Evolutionary conservation across 1,284 basidiomycete species (phyloP), one percentile per base, ranked within the genome.

Genomic region (Microbotryum scabiosae): DNA sequence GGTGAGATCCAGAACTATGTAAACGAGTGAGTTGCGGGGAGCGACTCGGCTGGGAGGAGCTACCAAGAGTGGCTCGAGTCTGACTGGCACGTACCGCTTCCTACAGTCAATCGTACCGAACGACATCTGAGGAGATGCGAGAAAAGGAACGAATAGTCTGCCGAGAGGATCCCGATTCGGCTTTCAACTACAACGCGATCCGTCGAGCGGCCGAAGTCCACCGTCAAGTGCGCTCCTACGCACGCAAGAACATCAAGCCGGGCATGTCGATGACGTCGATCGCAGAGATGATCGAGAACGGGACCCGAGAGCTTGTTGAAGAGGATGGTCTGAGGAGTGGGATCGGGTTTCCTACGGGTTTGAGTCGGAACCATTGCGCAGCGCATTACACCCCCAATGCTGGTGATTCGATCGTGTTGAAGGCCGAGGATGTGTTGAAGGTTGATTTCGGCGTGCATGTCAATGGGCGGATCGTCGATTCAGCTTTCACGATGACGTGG

Each of bases 371-470:
- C 76, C 82, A 97, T 74, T 90, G 90, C 66, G 96, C 96, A 0
- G 96, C 96, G 30, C 96, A 99, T 77, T 99, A 91, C 75, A 88
- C 90, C 5, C 96, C 96, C 16, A 99, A 98, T 75, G 85, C 91
- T 1, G 92, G 92, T 30, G 94, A 97, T 77, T 94, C 84, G 30
- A 84, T 78, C 61, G 90, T 94, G 26, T 79, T 98, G 46, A 81
- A 88, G 72, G 76, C 83, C 59, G 82, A 84, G 46, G 94, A 99
- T 72, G 88, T 97, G 25, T 79, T 98, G 71, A 98, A 99, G 78
- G 89, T 99, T 55, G 96, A 99, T 75, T 85, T 99, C 73, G 94
- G 94, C 60, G 90, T 98, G 1, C 96, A 99, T 66, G 92, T 97
- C 50, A 87, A 88, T 71, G 96, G 94, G 20, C 82, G 90, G 50